Percentiles rank a stretch among this genome's conserved stretches.
These are phyloP conservation scores for Diospyros kaki DNA, from an alignment of 148 eudicot genomes.

Conservation along the genomic window DNA sequence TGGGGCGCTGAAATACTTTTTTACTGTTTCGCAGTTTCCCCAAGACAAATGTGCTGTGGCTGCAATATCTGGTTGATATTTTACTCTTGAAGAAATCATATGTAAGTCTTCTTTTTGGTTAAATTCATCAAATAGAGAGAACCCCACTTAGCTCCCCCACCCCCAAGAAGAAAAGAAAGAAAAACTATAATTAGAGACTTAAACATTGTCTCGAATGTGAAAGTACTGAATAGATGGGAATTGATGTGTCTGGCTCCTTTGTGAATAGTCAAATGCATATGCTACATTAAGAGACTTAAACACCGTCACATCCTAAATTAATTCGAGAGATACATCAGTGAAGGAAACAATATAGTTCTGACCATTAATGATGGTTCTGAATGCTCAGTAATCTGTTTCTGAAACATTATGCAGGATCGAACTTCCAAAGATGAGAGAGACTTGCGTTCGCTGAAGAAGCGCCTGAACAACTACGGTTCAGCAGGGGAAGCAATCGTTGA, in stretches of 20 bases:
- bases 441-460: constrained; percentile 73
- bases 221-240: not conserved
- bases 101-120: constrained; percentile 41
- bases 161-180: too few species aligned
- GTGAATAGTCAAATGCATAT: not conserved
- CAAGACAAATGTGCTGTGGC: constrained; percentile 88
- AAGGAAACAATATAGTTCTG: not conserved
- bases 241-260: not conserved
- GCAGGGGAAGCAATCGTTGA: constrained; percentile 68
- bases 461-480: constrained; percentile 57
- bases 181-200: too few species aligned
- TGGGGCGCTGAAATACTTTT: constrained; percentile 2
- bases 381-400: not conserved
- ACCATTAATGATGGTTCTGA: not conserved
- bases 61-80: constrained; percentile 85
- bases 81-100: constrained; percentile 70
- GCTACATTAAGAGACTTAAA: not conserved
- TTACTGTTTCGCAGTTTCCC: constrained; percentile 64
- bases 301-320: not conserved
- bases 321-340: not conserved
- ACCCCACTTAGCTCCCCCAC: too few species aligned
- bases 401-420: constrained; percentile 45
- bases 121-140: not conserved
- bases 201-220: too few species aligned
- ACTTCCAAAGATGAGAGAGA: constrained; percentile 74